Evolutionary conservation across 495 filamentous ascomycete genomes (phyloP).

Genomic region (Penicillium antarcticum): DNA sequence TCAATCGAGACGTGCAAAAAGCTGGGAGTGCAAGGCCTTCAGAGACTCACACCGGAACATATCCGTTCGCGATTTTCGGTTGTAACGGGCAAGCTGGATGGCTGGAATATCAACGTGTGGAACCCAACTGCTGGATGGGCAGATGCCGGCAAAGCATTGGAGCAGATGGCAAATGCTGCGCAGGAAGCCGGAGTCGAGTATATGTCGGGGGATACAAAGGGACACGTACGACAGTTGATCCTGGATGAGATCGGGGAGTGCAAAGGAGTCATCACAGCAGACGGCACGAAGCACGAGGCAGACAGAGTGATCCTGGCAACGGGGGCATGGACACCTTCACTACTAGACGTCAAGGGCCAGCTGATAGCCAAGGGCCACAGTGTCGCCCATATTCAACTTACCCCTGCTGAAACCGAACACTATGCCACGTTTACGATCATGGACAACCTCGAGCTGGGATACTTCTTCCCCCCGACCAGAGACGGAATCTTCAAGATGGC

Average conservation of each 20-base stretch:
- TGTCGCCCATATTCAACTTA: constrained; percentile 27
- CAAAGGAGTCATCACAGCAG: constrained; percentile 28
- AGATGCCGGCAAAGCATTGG: constrained; percentile 19
- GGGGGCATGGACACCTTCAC: constrained; percentile 30
- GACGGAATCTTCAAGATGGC: constrained; percentile 36
- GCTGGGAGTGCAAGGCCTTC: constrained; percentile 15
- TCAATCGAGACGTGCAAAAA: constrained; percentile 20
- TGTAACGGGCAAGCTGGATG: constrained; percentile 23
- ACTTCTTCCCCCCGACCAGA: constrained; percentile 27
- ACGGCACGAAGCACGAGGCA: constrained; percentile 29
- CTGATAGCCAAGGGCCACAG: constrained; percentile 22
- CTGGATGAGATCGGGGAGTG: constrained; percentile 13
- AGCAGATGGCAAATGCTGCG: constrained; percentile 23
- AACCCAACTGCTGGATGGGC: constrained; percentile 33
- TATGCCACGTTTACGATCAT: constrained; percentile 11
- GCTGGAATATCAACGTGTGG: constrained; percentile 27
- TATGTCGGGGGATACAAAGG: constrained; percentile 17
- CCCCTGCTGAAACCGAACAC: constrained; percentile 13
- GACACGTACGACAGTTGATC: constrained; percentile 20
- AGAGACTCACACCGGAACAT: constrained; percentile 16
- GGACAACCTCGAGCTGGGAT: constrained; percentile 22
- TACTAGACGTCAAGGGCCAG: constrained; percentile 33
- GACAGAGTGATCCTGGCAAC: constrained; percentile 30
- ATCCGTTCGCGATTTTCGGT: constrained; percentile 19
- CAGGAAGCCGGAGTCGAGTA: constrained; percentile 24